Conservation (phyloP, 1,284 basidiomycete genomes). For the Vanrija pseudolonga region DNA sequence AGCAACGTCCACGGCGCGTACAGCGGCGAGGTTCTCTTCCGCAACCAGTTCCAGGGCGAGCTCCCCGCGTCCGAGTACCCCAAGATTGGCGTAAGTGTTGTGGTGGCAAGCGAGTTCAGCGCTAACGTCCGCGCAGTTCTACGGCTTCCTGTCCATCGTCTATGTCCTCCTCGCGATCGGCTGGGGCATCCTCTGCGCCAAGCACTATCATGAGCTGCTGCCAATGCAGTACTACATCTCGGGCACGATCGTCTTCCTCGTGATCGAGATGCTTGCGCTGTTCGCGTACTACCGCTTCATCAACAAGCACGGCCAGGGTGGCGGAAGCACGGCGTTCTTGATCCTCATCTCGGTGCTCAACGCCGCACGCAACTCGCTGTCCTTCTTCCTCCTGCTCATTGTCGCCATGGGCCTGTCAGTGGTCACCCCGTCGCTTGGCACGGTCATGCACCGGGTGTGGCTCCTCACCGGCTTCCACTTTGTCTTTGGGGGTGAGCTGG, state of each 20-base stretch:
- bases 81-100: constrained; percentile 78
- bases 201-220: constrained; percentile 74
- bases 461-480: constrained; percentile 62
- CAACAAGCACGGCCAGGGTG: constrained; percentile 76
- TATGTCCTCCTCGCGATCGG: constrained; percentile 65
- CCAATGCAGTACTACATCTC: constrained; percentile 80
- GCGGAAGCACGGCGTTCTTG: constrained; percentile 73
- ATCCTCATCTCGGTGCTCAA: constrained; percentile 83
- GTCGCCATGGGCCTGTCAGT: constrained; percentile 84
- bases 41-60: constrained; percentile 82
- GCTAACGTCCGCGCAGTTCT: constrained; percentile 62
- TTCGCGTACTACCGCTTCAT: constrained; percentile 63
- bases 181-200: constrained; percentile 84
- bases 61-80: constrained; percentile 92
- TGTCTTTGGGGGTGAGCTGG: constrained; percentile 73
- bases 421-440: constrained; percentile 51
- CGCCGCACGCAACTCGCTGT: constrained; percentile 87
- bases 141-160: constrained; percentile 73
- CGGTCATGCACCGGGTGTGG: constrained; percentile 46
- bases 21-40: constrained; percentile 75
- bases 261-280: constrained; percentile 90
- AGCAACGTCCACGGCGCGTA: constrained; percentile 67
- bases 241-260: constrained; percentile 79
- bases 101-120: neutral
- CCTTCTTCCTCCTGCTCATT: constrained; percentile 88